Evolutionary conservation across 768 basidiomycete species (phyloP).

Genomic region (Termitomyces sp.): DNA sequence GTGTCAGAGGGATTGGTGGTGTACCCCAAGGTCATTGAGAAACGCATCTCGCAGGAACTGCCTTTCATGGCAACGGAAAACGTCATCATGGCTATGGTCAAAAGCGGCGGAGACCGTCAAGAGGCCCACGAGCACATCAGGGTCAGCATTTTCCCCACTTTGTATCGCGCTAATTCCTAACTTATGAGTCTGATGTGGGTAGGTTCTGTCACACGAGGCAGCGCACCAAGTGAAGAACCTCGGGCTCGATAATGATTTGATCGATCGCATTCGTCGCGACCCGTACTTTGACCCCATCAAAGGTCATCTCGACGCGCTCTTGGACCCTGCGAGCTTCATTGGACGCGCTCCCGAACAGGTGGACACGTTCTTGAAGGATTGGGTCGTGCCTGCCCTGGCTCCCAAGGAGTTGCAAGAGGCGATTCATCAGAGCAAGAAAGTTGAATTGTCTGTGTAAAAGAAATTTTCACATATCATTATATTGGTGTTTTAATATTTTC

Average conservation of each 20-base stretch:
- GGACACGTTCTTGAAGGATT: constrained; percentile 78
- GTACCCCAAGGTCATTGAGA: constrained; percentile 92
- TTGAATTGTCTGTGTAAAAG: constrained; percentile 60
- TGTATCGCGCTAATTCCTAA: neutral
- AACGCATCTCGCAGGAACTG: constrained; percentile 89
- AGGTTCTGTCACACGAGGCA: constrained; percentile 94
- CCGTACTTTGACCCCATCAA: constrained; percentile 90
- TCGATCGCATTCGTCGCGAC: constrained; percentile 77
- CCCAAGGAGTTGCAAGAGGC: constrained; percentile 50
- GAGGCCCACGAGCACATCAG: constrained; percentile 96
- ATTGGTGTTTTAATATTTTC: too few relatives aligned
- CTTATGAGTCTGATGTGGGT: neutral
- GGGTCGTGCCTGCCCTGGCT: constrained; percentile 82
- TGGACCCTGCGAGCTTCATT: constrained; percentile 86
- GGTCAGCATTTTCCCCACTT: constrained; percentile 34
- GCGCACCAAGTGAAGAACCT: constrained; percentile 92
- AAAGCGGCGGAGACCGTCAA: constrained; percentile 90
- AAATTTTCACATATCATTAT: neutral
- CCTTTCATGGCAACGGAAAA: constrained; percentile 99
- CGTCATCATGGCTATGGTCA: constrained; percentile 98
- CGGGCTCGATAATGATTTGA: constrained; percentile 93
- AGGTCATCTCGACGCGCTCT: constrained; percentile 65
- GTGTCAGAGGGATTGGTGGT: constrained; percentile 99
- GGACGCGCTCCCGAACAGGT: constrained; percentile 96
- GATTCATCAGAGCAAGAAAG: constrained; percentile 45